Base-by-base conservation (phyloP, 805 yeast genomes). In the Hemisphaericaspora nanyangensis region DNA sequence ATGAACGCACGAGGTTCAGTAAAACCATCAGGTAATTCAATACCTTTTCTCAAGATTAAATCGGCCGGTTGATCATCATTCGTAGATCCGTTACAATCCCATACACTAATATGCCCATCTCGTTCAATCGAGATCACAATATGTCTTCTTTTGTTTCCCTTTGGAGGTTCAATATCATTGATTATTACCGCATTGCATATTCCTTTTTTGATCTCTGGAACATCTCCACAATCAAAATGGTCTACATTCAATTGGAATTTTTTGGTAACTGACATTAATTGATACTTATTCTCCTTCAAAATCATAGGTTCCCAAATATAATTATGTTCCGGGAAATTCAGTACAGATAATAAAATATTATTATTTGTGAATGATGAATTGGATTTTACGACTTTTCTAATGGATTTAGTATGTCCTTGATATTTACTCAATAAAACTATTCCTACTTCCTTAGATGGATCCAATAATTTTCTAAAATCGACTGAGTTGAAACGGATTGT, bases 391-490 rank as follows among this genome's bases (percentile, higher is more conserved):
- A 90, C 58, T 35, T 70, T 72, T 47, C 76, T 78, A 17, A 90
- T 80, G 0, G 96, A 85, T 54, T 89, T 89, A 39, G 79, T 75
- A 54, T 89, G 96, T 1, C 98, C 98, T 1, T 95, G 87, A 39
- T 82, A 76, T 48, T 83, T 80, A 45, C 80, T 52, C 3, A 51
- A 29, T 16, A 68, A 48, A 8, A 34, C 37, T 4, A 55, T 39
- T 1, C 51, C 54, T 10, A 48, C 29, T 3, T 34, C 29, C n/a
- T 29, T 11, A 12, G 33, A 25, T 3, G 47, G 35, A 17, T 18
- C 25, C 4, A 37, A 11, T 0, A 49, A 11, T 5, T 35, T 27
- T 5, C 37, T 17, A 25, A 57, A 48, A 18, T 46, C 40, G 8
- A 63, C 39, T 3, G 45, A 42, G 26, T 56, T 51, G 25, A 54